These are phyloP conservation scores for Aureobasidium melanogenum DNA, from an alignment of 2,329 filamentous ascomycete species.

Conservation along the genomic window DNA sequence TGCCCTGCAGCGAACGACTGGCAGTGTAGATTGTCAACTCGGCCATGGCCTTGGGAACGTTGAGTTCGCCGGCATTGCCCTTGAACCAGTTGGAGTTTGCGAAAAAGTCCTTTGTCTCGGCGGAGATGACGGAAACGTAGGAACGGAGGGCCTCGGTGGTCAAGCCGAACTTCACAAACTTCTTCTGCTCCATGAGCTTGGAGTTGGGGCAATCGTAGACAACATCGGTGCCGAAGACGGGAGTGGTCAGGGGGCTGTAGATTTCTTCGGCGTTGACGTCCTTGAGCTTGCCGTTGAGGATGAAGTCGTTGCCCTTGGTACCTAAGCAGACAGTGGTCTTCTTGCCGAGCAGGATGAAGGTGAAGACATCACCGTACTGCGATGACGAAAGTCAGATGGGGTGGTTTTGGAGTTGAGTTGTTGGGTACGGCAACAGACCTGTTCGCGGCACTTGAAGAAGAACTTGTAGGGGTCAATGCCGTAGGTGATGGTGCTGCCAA, in stretches of 20 bases:
- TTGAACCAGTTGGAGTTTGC: slow-evolving; percentile 53
- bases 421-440: slow-evolving; percentile 45
- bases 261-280: slow-evolving; percentile 88
- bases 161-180: slow-evolving; percentile 78
- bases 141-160: slow-evolving; percentile 65
- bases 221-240: slow-evolving; percentile 73
- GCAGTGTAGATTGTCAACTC: slow-evolving; percentile 88
- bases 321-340: slow-evolving; percentile 83
- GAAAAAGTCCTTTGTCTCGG: slow-evolving; percentile 66
- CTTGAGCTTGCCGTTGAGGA: slow-evolving; percentile 81
- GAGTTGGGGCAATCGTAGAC: slow-evolving; percentile 87
- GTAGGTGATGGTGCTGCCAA: slow-evolving; percentile 88
- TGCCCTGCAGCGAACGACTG: slow-evolving; percentile 74
- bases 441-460: slow-evolving; percentile 63
- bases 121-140: slow-evolving; percentile 70
- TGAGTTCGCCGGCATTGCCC: slow-evolving; percentile 56
- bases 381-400: slow-evolving; percentile 13
- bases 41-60: slow-evolving; percentile 68
- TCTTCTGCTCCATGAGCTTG: slow-evolving; percentile 95
- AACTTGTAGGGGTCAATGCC: slow-evolving; percentile 90
- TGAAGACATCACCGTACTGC: slow-evolving; percentile 82
- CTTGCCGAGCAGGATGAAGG: slow-evolving; percentile 78
- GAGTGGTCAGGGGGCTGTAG: slow-evolving; percentile 65
- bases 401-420: background rate
- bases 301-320: slow-evolving; percentile 78